Evolutionary conservation across 441 rosid species (phyloP), one percentile per base, ranked within the genome.

Genomic region (Populus tomentosa): DNA sequence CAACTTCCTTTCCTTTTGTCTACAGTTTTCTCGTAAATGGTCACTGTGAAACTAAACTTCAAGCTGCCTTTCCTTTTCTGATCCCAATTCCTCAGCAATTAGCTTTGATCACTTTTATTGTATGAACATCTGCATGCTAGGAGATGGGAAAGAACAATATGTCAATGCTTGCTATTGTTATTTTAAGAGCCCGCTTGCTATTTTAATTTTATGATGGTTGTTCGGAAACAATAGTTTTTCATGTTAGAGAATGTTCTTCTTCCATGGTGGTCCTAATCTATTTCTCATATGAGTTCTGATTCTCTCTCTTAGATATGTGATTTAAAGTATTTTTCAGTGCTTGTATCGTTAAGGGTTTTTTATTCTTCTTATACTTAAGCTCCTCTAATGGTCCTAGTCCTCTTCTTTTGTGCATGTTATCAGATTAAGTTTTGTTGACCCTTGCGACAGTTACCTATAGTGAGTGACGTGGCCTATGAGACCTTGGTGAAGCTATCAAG

Each of bases 361-460:
- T 32, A 20, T 66, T 28, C 70, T 53, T 50, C 56, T 4, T 50
- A 4, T 50, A 50, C 56, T 50, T 14, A 50, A 50, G 56, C 56
- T 14, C n/a, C 56, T 50, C 56, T 14, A 50, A 7, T 70, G 11
- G 42, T 76, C 68, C 46, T 64, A 50, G 73, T 32, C 38, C 50
- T 77, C 11, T 70, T 24, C 71, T 68, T 50, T 56, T 73, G 35
- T 70, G 23, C 80, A 68, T 63, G 67, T 20, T 81, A 69, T 63
- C 92, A 97, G 99, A 90, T 90, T 63, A 92, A 82, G 73, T 94
- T 90, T 89, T 92, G 95, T 80, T 95, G 92, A 76, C 98, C 97
- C 61, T 86, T 97, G 76, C 83, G 95, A 71, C 91, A 89, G 75
- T 97, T 99, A 59, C 92, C 91, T 67, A 87, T 97, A 69, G 94